Conservation (phyloP, 1,284 basidiomycete genomes). For the Porodaedalea pini region DNA sequence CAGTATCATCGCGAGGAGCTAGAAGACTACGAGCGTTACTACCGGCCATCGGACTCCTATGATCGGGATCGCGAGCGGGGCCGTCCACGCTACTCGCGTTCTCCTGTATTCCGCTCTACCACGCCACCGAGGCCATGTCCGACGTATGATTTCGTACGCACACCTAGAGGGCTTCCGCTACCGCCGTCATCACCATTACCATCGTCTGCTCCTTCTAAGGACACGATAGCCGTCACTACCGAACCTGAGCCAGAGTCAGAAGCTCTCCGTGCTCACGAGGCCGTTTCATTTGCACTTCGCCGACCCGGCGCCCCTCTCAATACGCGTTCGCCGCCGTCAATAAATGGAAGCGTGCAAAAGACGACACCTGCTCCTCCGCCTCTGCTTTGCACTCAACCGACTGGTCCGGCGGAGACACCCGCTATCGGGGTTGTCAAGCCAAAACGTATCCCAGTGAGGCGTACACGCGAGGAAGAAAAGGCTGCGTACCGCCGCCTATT, state of each 20-base stretch:
- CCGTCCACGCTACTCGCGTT: slow-evolving; percentile 9
- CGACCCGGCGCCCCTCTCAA: slow-evolving; percentile 15
- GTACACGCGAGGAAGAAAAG: slow-evolving; percentile 63
- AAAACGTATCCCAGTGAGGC: slow-evolving; percentile 40
- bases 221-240: slow-evolving; percentile 12
- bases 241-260: neutral
- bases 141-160: neutral
- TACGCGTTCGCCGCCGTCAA: slow-evolving; percentile 14
- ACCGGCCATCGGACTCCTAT: slow-evolving; percentile 1
- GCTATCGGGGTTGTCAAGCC: slow-evolving; percentile 25
- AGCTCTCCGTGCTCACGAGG: neutral
- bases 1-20: slow-evolving; percentile 18
- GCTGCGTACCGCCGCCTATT: slow-evolving; percentile 66
- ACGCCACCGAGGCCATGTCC: slow-evolving; percentile 1
- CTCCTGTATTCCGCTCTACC: slow-evolving; percentile 11
- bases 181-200: slow-evolving; percentile 21
- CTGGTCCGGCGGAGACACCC: slow-evolving; percentile 27
- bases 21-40: slow-evolving; percentile 16
- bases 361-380: slow-evolving; percentile 7
- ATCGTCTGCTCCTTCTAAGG: slow-evolving; percentile 23
- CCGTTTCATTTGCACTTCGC: neutral
- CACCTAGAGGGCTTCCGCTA: neutral
- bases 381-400: slow-evolving; percentile 17
- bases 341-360: neutral
- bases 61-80: slow-evolving; percentile 11